These are phyloP conservation scores for Entrophospora sp. DNA, from an alignment of 192 early-diverging fungal genomes.

Conservation along the genomic window DNA sequence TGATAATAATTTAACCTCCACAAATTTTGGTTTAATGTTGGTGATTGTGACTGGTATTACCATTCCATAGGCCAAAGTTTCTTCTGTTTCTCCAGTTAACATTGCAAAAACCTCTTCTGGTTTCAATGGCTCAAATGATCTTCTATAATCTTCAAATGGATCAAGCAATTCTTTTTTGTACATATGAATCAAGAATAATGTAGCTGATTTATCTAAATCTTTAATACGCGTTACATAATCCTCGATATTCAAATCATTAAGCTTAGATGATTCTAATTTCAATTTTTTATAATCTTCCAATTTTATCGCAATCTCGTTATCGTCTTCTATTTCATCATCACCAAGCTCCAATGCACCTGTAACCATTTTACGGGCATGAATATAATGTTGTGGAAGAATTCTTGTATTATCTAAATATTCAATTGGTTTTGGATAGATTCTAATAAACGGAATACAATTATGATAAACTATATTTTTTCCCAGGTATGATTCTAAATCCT, in stretches of 20 bases:
- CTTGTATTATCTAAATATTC: constrained; percentile 91
- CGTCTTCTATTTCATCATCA: constrained; percentile 46
- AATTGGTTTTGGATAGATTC: constrained; percentile 36
- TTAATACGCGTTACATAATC: constrained; percentile 85
- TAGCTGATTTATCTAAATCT: constrained; percentile 62
- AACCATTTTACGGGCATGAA: constrained; percentile 93
- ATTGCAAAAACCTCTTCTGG: constrained; percentile 64
- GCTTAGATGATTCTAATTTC: constrained; percentile 60
- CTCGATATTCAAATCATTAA: constrained; percentile 80
- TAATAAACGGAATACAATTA: constrained; percentile 89
- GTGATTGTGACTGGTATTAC: constrained; percentile 43
- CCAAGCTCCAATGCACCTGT: constrained; percentile 89
- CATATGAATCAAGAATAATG: constrained; percentile 70
- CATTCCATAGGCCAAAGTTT: constrained; percentile 54
- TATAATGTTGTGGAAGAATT: constrained; percentile 94
- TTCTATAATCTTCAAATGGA: constrained; percentile 70
- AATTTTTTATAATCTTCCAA: constrained; percentile 26
- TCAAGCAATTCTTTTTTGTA: constrained; percentile 84
- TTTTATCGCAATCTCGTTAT: constrained; percentile 41
- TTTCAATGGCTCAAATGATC: constrained; percentile 45
- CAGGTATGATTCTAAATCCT: background rate
- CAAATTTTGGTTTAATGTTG: too few species aligned
- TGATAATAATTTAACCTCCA: too few species aligned
- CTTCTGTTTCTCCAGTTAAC: constrained; percentile 61
- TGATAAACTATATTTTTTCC: constrained; percentile 58